Base-by-base conservation (phyloP, 441 rosid genomes). In the Euphorbia neoarborescens region DNA sequence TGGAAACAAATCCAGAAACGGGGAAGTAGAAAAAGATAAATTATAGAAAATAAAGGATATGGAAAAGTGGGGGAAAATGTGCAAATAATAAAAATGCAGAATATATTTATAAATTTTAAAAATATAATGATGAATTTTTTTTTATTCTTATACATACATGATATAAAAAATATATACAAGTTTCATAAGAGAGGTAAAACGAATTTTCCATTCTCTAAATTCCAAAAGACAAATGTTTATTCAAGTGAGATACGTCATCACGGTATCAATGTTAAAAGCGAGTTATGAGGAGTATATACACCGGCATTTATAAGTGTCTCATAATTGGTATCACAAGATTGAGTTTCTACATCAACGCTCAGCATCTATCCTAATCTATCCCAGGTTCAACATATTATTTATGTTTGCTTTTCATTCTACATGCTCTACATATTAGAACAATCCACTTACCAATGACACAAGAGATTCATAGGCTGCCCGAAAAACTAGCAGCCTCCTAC, bases 381-480 rank as follows among this genome's bases (percentile, higher is more conserved):
- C 3, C 13, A 3, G 56, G 35, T 37, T 40, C 19, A 34, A 15
- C 67, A 70, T 10, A 62, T 32, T 24, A n/a, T 0, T 27, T n/a
- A 3, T 5, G 34, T 22, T 68, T 24, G 50, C 59, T 15, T 42
- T 42, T 25, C 30, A 17, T 50, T 71, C 46, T 50, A 53, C 62
- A 51, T 46, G 61, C 0, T 12, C 9, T 19, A 10, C 4, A 37
- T 54, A 54, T 66, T 65, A 40, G 71, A 76, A 70, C 17, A 73
- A 76, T 37, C 44, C 59, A 81, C 97, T 83, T 77, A 95, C 99
- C 96, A 92, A 80, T 77, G 97, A 90, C 71, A 90, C 97, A 66
- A 95, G 93, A 69, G 86, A 85, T 80, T 87, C 94, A 65, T 90
- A 95, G 32, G 91, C 89, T 78, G 91, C 75, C 60, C 76, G 78